Evolutionary conservation across 495 filamentous ascomycete genomes (phyloP), one percentile per base, ranked within the genome.

Genomic region (Aspergillus cavernicola): DNA sequence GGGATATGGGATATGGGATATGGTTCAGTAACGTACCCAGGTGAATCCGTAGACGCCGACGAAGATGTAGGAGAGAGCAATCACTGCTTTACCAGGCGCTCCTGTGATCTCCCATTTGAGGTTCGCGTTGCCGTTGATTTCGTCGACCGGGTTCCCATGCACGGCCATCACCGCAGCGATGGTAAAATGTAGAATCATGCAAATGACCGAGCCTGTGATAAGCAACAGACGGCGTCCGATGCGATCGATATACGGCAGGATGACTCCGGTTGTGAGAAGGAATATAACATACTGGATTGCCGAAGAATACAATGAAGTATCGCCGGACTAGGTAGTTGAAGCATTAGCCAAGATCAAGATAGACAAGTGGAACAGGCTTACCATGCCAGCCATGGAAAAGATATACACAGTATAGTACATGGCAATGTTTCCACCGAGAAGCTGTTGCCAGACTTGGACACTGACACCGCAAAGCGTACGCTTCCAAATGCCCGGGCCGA

Each of bases 31-130:
- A 54, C 63, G 43, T 68, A 71, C 69, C 70, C 70, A 74, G 10
- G 88, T 91, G 12, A 89, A 73, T 2, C 86, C 87, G 61, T 87
- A 92, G 1, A 85, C 78, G 2, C 85, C 85, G 42, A 89, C 83
- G 53, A 92, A 88, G 7, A 92, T 80, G 59, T 90, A 93, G 0
- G 82, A 88, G 49, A 83, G 86, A 0, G 86, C 87, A 61, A 92
- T 88, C 23, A 91, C 81, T 15, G 80, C 83, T 63, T 86, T 85
- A 8, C 85, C 83, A 0, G 86, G 69, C 2, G 69, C 59, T 15
- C 86, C 86, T 1, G 70, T 69, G 33, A 89, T 83, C 35, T 71
- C 57, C 62, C 87, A 82, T 28, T 79, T 77, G 35, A 92, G 77
- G 62, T 89, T 91, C 28, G 66, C 66, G 64, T 90, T 89, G 31